Base-by-base conservation (phyloP, 176 grass and related monocot genomes). In the Oryza meridionalis region DNA sequence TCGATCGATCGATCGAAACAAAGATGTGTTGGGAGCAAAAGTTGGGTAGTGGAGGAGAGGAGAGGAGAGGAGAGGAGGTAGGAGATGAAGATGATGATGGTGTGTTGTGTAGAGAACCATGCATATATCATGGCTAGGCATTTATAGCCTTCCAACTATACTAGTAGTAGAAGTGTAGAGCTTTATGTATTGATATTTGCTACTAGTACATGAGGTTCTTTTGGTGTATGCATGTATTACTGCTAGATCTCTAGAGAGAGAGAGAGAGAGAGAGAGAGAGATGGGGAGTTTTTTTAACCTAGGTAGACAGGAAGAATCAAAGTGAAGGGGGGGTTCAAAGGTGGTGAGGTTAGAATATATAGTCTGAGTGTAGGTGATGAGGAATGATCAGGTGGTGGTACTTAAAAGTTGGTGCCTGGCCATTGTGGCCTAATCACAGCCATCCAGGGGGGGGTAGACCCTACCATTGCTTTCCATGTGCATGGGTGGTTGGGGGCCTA, bases 221-320 rank as follows among this genome's bases (percentile, higher is more conserved):
- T 40, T 40, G 38, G 38, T 46, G 43, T 89, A 37, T 37, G 35
- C 35, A 37, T 84, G 78, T 79, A 90, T 75, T 82, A 40, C 38
- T 40, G 38, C 38, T 40, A 88, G 79, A 73, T 87, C 70, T 77
- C 10, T 53, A 61, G 8, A 62, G 17, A n/a, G 59, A 33, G 32
- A 33, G 32, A 33, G 2, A 33, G 32, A 4, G 63, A 43, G 77
- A 79, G 63, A 43, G 77, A 79, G 86, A 51, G 43, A 38, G 51
- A 22, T 25, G 62, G 6, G 9, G 44, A 73, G 40, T 31, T 80
- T 86, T 90, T 89, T 86, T 86, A 90, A 92, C 87, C 70, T 93
- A 88, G 73, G 77, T 85, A 80, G 88, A 93, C 91, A 91, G 84
- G 91, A 91, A 96, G 91, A 91, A 96, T 93, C 91, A 89, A 96